These are phyloP conservation scores for Gossypium australe DNA, from an alignment of 345 rosid species.

Conservation along the genomic window DNA sequence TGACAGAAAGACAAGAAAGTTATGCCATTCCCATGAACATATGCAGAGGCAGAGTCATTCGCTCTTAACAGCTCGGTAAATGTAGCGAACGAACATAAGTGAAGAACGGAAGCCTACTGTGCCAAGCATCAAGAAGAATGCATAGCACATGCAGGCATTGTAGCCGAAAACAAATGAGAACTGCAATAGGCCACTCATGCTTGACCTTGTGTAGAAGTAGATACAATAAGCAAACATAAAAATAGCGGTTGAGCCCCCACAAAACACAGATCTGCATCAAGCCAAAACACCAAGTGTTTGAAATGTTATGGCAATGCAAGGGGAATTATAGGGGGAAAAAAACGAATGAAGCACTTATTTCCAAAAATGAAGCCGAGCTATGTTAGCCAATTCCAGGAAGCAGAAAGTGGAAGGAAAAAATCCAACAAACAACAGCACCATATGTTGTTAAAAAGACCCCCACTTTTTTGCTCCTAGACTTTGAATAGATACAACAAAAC, in stretches of 20 bases:
- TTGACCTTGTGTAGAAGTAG: conserved; percentile 57
- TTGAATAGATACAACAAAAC: background rate
- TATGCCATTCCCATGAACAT: background rate
- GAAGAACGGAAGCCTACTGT: conserved; percentile 57
- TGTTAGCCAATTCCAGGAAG: background rate
- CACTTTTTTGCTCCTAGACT: background rate
- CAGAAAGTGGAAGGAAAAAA: background rate
- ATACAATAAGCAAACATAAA: conserved; percentile 68
- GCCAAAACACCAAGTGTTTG: background rate
- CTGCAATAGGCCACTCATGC: conserved; percentile 70
- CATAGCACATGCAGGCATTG: conserved; percentile 61
- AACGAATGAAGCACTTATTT: too few relatives aligned
- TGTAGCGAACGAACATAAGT: conserved; percentile 49
- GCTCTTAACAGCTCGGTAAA: conserved; percentile 24
- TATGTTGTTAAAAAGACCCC: background rate
- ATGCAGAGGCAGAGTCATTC: background rate
- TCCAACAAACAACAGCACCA: background rate
- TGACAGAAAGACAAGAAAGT: background rate
- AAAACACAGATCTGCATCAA: conserved; percentile 53
- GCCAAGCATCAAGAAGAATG: conserved; percentile 68
- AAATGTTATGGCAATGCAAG: background rate
- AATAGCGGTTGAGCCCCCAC: conserved; percentile 62
- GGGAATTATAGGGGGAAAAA: too few relatives aligned
- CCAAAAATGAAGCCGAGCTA: background rate
- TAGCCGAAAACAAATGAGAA: conserved; percentile 63